Conservation (phyloP, 495 filamentous ascomycete species). For the Lentithecium fluviatile region DNA sequence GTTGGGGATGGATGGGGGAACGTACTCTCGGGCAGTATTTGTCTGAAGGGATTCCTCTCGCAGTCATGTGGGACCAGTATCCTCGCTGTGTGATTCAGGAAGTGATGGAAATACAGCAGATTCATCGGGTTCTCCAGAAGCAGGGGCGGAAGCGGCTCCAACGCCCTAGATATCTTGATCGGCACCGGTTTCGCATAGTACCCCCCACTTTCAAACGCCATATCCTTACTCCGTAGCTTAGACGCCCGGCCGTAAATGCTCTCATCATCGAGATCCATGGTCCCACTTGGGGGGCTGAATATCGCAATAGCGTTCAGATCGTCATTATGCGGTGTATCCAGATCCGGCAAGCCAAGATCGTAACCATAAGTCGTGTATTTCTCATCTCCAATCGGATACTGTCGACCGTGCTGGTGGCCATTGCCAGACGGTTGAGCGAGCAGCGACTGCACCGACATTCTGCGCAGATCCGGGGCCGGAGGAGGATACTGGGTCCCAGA, state of each 20-base stretch:
- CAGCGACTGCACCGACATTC: constrained; percentile 44
- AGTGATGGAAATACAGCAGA: constrained; percentile 74
- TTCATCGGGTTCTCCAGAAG: constrained; percentile 76
- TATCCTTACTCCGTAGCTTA: constrained; percentile 41
- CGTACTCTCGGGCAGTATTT: constrained; percentile 67
- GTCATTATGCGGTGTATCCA: constrained; percentile 67
- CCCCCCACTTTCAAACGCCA: constrained; percentile 54
- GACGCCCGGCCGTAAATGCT: constrained; percentile 13
- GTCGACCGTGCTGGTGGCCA: constrained; percentile 19
- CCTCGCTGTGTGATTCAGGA: constrained; percentile 73
- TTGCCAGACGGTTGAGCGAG: constrained; percentile 38
- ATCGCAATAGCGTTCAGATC: constrained; percentile 56
- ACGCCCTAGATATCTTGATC: constrained; percentile 63
- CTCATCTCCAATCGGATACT: constrained; percentile 32
- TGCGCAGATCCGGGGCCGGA: constrained; percentile 37
- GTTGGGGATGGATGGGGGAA: constrained; percentile 5
- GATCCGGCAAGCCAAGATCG: constrained; percentile 66
- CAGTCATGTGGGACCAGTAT: constrained; percentile 77
- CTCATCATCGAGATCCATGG: constrained; percentile 51
- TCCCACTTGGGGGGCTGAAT: constrained; percentile 47
- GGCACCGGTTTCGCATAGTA: constrained; percentile 71
- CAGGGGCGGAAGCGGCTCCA: constrained; percentile 58
- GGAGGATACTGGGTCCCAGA: constrained; percentile 17
- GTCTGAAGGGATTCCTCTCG: constrained; percentile 69
- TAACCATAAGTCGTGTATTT: constrained; percentile 54